Base-by-base conservation (phyloP, 768 basidiomycete genomes). In the Hortiboletus campestris region DNA sequence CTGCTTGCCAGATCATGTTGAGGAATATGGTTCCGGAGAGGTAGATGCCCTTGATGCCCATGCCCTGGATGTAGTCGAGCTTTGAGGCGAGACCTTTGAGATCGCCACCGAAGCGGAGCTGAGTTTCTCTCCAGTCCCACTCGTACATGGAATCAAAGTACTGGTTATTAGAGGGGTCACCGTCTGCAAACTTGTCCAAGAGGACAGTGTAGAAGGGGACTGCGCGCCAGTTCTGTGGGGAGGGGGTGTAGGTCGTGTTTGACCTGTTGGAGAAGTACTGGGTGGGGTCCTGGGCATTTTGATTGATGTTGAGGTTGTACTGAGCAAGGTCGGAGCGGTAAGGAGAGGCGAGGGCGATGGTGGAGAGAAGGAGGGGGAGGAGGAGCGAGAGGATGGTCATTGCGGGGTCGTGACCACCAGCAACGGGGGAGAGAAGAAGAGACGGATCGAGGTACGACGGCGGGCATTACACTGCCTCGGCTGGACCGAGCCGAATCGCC, bases 1-100 rank as follows among this genome's bases (percentile, higher is more conserved):
- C 94, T 4, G 92, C 89, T 67, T 94, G 88, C 94, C 94, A 96
- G n/a, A 92, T 73, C 94, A 94, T 94, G 80, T 96, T 96, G 58
- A 97, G 58, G 72, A 93, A 97, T 49, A 87, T 84, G 2, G 94
- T 97, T 49, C 94, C 94, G 22, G 94, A 92, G 69, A 96, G 89
- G 75, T 92, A 97, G 63, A 97, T 84, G 49, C 85, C 80, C 63
- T 78, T 77, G 57, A 93, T 74, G 59, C 94, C 94, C 91, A 95
- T 94, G 59, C 90, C 91, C 43, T 91, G 78, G 17, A 97, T 77
- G 69, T 97, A 97, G 72, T 97, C 94, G 57, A 97, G 76, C 54
- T 80, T 85, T 20, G 82, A 69, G 43, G 80, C 73, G 55, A 96
- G 74, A 51, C 94, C 94, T 53, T 84, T 84, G 64, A 94, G 80